Evolutionary conservation across 2,329 filamentous ascomycete species (phyloP).

Genomic region (Thermochaetoides dissita): DNA sequence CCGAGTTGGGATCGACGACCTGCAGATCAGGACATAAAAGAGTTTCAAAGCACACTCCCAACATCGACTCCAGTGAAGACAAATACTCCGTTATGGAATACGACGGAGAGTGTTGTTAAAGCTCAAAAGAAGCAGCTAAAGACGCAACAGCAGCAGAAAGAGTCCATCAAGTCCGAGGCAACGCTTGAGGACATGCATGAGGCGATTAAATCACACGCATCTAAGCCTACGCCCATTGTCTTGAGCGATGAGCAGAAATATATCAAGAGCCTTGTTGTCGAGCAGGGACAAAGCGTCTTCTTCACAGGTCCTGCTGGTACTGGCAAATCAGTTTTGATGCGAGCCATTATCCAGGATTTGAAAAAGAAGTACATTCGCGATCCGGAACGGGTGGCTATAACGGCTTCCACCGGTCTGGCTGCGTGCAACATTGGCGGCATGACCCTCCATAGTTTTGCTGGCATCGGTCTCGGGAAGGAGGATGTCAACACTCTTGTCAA

Average conservation of each 20-base stretch:
- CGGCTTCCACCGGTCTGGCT: conserved; percentile 87
- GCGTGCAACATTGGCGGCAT: conserved; percentile 95
- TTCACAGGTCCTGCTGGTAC: conserved; percentile 96
- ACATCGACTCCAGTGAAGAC: conserved; percentile 23
- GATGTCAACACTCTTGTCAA: conserved; percentile 65
- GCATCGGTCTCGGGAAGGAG: conserved; percentile 91
- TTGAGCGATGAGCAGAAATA: conserved; percentile 77
- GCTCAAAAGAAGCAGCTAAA: conserved; percentile 64
- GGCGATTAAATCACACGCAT: conserved; percentile 21
- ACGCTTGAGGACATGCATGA: conserved; percentile 34
- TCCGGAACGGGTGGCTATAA: conserved; percentile 77
- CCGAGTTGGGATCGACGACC: conserved; percentile 24
- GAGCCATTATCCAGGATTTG: conserved; percentile 72
- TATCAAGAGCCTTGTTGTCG: conserved; percentile 69
- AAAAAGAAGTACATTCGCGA: conserved; percentile 64
- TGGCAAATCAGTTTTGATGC: conserved; percentile 90
- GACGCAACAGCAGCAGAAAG: conserved; percentile 45
- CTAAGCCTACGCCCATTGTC: conserved; percentile 40
- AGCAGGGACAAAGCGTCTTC: conserved; percentile 77
- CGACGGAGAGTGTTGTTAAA: conserved; percentile 59
- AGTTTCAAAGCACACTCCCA: conserved; percentile 18
- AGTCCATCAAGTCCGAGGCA: conserved; percentile 26
- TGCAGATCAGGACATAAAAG: conserved; percentile 22
- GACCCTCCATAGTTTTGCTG: conserved; percentile 88
- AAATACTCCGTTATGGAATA: conserved; percentile 48